Base-by-base conservation (phyloP, 345 rosid genomes). In the Atalantia buxifolia region DNA sequence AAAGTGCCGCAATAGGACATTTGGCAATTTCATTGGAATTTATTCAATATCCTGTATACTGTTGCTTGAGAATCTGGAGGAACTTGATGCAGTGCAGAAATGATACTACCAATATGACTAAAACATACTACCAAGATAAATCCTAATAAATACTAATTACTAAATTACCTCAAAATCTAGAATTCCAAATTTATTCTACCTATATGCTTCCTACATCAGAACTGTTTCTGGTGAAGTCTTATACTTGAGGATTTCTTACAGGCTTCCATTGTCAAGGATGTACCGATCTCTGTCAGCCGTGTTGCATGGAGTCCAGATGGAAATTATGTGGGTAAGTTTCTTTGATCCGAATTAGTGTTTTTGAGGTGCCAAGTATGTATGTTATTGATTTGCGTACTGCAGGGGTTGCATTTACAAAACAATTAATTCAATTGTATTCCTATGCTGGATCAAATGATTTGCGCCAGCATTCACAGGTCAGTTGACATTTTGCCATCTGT, bases 251-350 rank as follows among this genome's bases (percentile, higher is more conserved):
- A 59, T 79, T 55, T 71, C 62, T 62, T 85, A 27, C 89, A 89
- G 91, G 85, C 87, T 77, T 62, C 86, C 53, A 73, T 83, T 48
- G 83, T 25, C 57, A 91, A 83, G 69, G 90, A 89, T 59, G 56
- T 84, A 60, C 76, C 74, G 10, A 77, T 86, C 33, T 88, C 93
- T 74, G 92, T 91, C 76, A 88, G 78, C 57, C 89, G 89, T 9
- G 90, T 89, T 66, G 84, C 85, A n/a, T 91, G 95, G 92, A 89
- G 93, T 81, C 86, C 91, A 61, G 93, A 89, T 81, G 95, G 93
- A 80, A 83, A 67, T 27, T 87, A 88, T 79, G 82, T 89, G 22
- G 92, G 97, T 92, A 84, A 69, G 92, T 85, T 63, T 9, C 12
- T 27, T 33, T 66, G 24, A 74, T 42, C 74, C 24, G 16, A 27